Evolutionary conservation across 352 stramenopile genomes (phyloP).

Genomic region (Phytophthora syringae): DNA sequence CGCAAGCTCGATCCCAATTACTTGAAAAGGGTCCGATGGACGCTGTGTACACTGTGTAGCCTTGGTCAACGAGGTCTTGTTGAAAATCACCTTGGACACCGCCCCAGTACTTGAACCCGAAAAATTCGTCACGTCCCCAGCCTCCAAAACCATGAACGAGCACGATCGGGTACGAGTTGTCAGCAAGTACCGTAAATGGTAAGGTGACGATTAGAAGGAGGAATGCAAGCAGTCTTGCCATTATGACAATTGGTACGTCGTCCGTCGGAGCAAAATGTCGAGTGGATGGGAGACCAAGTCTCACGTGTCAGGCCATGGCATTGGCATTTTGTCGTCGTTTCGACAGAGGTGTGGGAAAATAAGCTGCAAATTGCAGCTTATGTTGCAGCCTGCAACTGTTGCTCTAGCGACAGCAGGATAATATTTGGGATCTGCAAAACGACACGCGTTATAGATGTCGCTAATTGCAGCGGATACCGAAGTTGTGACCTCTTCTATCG

Average conservation of each 20-base stretch:
- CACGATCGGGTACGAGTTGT: slow-evolving; percentile 48
- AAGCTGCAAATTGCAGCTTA: too few species aligned
- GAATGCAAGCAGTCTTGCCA: not conserved
- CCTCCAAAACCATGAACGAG: slow-evolving; percentile 51
- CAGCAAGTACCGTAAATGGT: slow-evolving; percentile 8
- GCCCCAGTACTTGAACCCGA: slow-evolving; percentile 50
- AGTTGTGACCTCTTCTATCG: not conserved
- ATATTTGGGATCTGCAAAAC: not conserved
- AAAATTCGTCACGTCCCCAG: slow-evolving; percentile 39
- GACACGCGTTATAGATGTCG: not conserved
- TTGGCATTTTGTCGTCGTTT: not conserved
- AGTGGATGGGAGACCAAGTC: not conserved
- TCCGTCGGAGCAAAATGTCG: not conserved
- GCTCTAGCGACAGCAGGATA: slow-evolving; percentile 2
- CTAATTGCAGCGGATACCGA: not conserved
- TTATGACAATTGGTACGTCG: not conserved
- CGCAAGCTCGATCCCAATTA: slow-evolving; percentile 60
- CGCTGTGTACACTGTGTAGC: slow-evolving; percentile 48
- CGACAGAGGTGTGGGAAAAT: not conserved
- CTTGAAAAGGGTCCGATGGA: slow-evolving; percentile 50
- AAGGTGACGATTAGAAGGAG: not conserved
- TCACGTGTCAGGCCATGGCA: not conserved
- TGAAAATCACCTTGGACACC: slow-evolving; percentile 40
- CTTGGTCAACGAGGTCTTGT: slow-evolving; percentile 34
- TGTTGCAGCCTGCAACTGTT: not conserved